phyloP scores from a whole-genome alignment of 108 stramenopile genomes.

The Stephanodiscus minutulus region DNA sequence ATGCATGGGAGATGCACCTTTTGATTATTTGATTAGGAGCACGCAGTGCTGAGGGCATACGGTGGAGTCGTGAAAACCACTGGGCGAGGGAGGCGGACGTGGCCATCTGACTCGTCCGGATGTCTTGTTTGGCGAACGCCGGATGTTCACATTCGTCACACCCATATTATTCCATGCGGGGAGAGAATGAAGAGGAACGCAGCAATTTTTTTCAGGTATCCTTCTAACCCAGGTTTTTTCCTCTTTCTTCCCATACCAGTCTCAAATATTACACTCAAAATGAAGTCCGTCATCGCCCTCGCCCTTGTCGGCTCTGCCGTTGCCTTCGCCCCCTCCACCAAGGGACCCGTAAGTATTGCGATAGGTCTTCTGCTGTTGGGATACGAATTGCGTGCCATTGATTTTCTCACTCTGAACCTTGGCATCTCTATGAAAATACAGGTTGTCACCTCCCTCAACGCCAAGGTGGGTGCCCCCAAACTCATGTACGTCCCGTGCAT shows the following conservation, averaged over 20 bases:
- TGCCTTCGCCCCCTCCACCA: constrained; percentile 47
- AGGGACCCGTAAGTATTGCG: constrained; percentile 34
- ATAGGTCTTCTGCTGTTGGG: background rate
- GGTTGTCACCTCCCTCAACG: constrained; percentile 66
- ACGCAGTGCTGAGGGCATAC: no score
- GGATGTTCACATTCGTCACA: no score
- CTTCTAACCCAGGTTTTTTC: background rate
- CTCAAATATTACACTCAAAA: constrained; percentile 28
- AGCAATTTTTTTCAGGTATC: background rate
- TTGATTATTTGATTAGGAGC: no score
- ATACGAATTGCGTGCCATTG: background rate
- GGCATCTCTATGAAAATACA: constrained; percentile 1
- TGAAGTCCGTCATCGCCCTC: constrained; percentile 50
- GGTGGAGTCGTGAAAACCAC: no score
- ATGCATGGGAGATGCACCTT: no score
- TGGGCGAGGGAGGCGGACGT: no score
- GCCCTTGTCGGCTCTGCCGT: constrained; percentile 46
- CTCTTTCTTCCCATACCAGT: constrained; percentile 1
- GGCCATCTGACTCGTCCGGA: no score
- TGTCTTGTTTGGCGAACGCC: no score
- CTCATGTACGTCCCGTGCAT: constrained; percentile 89
- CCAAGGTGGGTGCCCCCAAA: constrained; percentile 49
- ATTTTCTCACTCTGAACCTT: background rate
- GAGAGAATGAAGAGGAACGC: no score
- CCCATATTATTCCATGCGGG: no score